Evolutionary conservation across 176 grass and related monocot genomes (phyloP), one percentile per base, ranked within the genome.

Genomic region (Musa itinerans): DNA sequence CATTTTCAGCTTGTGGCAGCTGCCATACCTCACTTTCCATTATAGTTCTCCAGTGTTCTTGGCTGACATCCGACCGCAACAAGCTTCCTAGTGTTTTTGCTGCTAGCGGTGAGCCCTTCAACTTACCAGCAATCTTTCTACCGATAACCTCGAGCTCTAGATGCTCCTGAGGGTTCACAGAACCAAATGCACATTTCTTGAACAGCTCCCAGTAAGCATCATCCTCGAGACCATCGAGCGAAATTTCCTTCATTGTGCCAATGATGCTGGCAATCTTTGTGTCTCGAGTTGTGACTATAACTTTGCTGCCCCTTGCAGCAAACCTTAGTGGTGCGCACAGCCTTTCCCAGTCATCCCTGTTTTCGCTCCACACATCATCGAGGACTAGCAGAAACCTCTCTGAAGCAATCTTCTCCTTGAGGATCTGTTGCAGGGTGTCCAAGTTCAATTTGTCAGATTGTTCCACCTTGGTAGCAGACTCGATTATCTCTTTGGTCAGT

Each of bases 281-380:
- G 73, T 26, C 57, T 65, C 76, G 54, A 57, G 54, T 57, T 57
- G 54, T 57, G 11, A 57, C 54, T 6, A 57, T 1, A 57, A 57
- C 6, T 14, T 57, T 57, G 11, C 54, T 57, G 54, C 54, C 54
- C 14, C 3, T 8, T 2, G 54, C 11, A 2, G 14, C 54, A 12
- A 17, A 57, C 54, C 11, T 57, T 6, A 57, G 54, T 6, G 54
- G 14, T 17, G 54, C 54, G 10, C 3, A 57, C 54, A 57, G 14
- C 54, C 2, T 57, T 17, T 12, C 54, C 54, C 54, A 57, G 14
- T 57, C 54, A 12, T 17, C 17, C 17, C 10, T 12, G 54, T 57
- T 17, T 19, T 85, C 83, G 12, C 85, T 83, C 83, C 87, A 85
- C 43, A 89, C 74, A n/a, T 89, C 87, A 43, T 89, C 83, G 75